A percentile compares a stretch with the other conserved stretches of the same genome.
phyloP scores from a whole-genome alignment of 345 rosid genomes.

The Sonneratia alba region DNA sequence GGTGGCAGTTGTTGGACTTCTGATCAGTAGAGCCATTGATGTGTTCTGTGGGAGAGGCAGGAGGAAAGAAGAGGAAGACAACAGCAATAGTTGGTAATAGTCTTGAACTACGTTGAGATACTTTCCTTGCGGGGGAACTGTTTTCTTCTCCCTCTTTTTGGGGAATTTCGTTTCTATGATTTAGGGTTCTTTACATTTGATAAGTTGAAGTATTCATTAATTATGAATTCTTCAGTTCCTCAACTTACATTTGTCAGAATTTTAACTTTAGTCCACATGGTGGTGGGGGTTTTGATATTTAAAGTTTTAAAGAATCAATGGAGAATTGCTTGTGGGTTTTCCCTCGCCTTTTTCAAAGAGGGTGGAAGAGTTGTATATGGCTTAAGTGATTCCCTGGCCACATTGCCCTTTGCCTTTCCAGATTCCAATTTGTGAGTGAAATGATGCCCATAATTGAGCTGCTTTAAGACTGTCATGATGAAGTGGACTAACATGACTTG shows the following conservation, averaged over 20 bases:
- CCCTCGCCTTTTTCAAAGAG: not conserved
- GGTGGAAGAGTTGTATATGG: not conserved
- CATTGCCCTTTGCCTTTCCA: not conserved
- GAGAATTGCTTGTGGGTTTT: not conserved
- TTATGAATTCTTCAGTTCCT: no score
- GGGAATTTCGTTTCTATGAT: not conserved
- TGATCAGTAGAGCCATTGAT: slow-evolving; percentile 1
- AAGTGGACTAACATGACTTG: not conserved
- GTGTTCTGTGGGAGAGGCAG: not conserved
- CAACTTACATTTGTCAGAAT: no score
- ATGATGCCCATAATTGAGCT: not conserved
- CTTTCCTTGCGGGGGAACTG: slow-evolving; percentile 31
- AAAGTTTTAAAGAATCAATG: not conserved
- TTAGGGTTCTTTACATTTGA: not conserved
- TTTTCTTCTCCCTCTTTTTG: not conserved
- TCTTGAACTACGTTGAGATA: slow-evolving; percentile 13
- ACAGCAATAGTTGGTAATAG: not conserved
- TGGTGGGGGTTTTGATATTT: not conserved
- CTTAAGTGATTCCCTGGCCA: not conserved
- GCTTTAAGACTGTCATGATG: not conserved
- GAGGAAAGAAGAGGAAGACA: not conserved
- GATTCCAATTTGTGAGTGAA: not conserved
- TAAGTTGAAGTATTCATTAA: no score
- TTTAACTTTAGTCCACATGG: not conserved
- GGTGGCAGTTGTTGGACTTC: not conserved